Evolutionary conservation across 2,329 filamentous ascomycete species (phyloP), one percentile per base, ranked within the genome.

Genomic region (Metarhizium robertsii): DNA sequence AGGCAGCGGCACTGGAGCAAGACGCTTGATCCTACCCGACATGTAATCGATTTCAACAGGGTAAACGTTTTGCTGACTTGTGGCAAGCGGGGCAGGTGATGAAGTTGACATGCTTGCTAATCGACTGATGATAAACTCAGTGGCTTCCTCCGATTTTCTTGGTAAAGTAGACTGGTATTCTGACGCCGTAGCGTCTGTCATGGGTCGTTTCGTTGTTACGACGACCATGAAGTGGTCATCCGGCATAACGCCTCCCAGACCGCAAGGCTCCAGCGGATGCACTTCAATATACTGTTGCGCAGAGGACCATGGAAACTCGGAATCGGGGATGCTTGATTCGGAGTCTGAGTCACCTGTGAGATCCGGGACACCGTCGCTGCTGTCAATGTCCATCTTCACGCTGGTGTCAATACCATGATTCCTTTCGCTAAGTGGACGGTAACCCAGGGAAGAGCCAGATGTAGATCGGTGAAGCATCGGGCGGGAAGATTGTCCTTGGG

Each of bases 141-240:
- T 70, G 0, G 64, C 67, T 6, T 69, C 67, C 4, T 65, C 67
- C 1, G 64, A 63, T 2, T 18, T 53, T 29, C 16, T 20, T n/a
- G 30, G 55, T 38, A 6, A 51, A 30, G 2, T 40, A 10, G 4
- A 30, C 29, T 8, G n/a, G 30, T 34, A 29, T 32, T 32, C 2
- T 20, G 38, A n/a, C 20, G 13, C 25, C 6, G 14, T 3, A 7
- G 16, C 13, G 30, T 70, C 64, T 13, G 61, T 59, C 30, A 69
- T 75, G 0, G 72, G 67, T 16, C 79, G 71, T 45, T 69, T 73
- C 0, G 80, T 83, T 2, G 73, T 73, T 2, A 85, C 81, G 2
- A 77, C 71, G 0, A 85, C 70, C 45, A 77, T 72, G 57, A 86
- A 86, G 59, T 86, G 83, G 59, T 86, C 84, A n/a, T 85, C 81